phyloP scores from a whole-genome alignment of 257 asterid species.

The Rhazya stricta region DNA sequence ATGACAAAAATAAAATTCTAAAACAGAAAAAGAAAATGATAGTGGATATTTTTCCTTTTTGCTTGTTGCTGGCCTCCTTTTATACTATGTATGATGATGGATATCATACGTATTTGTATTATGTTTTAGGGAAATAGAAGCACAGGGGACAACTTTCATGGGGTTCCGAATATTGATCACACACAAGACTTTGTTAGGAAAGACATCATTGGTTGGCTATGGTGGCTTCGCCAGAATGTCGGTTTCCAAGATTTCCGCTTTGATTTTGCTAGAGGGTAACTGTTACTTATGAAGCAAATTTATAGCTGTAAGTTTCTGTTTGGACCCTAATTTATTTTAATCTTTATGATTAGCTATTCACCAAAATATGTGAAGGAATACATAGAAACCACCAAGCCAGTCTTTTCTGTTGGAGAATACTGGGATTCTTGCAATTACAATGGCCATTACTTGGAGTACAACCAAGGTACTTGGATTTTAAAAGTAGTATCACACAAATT shows the following conservation, averaged over 20 bases:
- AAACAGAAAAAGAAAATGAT: background rate
- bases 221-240: constrained; percentile 58
- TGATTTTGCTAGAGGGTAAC: constrained; percentile 90
- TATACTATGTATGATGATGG: background rate
- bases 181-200: constrained; percentile 73
- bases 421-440: constrained; percentile 96
- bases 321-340: constrained; percentile 5
- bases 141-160: constrained; percentile 85
- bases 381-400: constrained; percentile 64
- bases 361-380: constrained; percentile 83
- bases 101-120: constrained; percentile 3
- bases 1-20: background rate
- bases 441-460: constrained; percentile 69
- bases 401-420: constrained; percentile 84
- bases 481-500: background rate
- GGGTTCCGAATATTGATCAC: constrained; percentile 92
- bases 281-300: background rate
- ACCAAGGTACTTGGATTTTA: constrained; percentile 56
- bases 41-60: background rate
- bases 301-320: background rate
- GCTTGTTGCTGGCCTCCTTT: background rate
- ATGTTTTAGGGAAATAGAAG: constrained; percentile 70
- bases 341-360: constrained; percentile 48
- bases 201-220: constrained; percentile 74
- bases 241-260: constrained; percentile 98